A percentile compares a stretch with the other conserved stretches of the same genome.
These are phyloP conservation scores for Phytomonas francai DNA, from an alignment of 208 protist genomes.

Conservation along the genomic window DNA sequence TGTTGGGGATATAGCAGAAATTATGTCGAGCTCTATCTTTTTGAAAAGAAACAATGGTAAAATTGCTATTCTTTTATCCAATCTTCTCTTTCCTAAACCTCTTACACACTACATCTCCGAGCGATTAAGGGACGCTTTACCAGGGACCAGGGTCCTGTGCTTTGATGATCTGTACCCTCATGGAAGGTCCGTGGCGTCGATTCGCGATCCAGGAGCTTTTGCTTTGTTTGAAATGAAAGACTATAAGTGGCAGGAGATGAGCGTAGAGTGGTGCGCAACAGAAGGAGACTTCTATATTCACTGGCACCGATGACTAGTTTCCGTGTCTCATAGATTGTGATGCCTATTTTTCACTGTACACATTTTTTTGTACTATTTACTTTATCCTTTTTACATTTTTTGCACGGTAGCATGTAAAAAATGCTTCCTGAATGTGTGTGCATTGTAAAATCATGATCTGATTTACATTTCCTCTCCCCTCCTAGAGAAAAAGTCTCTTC, in stretches of 20 bases:
- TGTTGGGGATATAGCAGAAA: conserved; percentile 43
- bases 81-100: conserved; percentile 53
- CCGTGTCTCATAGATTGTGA: conserved; percentile 42
- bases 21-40: conserved; percentile 26
- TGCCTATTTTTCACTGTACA: conserved; percentile 27
- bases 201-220: conserved; percentile 73
- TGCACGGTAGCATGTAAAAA: too few relatives aligned
- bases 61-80: conserved; percentile 57
- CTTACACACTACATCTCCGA: conserved; percentile 77
- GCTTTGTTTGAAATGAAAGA: conserved; percentile 65
- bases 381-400: not conserved
- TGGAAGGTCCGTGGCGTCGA: conserved; percentile 33
- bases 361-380: conserved; percentile 10
- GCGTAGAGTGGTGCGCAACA: conserved; percentile 65
- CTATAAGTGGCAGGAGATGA: conserved; percentile 59
- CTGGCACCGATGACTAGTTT: conserved; percentile 53
- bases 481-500: too few relatives aligned
- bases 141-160: conserved; percentile 63
- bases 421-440: too few relatives aligned
- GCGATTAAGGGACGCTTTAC: conserved; percentile 35
- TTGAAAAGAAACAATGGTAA: conserved; percentile 35
- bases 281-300: conserved; percentile 58
- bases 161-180: conserved; percentile 80
- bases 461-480: not conserved
- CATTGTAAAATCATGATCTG: too few relatives aligned